These are phyloP conservation scores for Gliomastix tumulicola DNA, from an alignment of 2,329 filamentous ascomycete species.

Conservation along the genomic window DNA sequence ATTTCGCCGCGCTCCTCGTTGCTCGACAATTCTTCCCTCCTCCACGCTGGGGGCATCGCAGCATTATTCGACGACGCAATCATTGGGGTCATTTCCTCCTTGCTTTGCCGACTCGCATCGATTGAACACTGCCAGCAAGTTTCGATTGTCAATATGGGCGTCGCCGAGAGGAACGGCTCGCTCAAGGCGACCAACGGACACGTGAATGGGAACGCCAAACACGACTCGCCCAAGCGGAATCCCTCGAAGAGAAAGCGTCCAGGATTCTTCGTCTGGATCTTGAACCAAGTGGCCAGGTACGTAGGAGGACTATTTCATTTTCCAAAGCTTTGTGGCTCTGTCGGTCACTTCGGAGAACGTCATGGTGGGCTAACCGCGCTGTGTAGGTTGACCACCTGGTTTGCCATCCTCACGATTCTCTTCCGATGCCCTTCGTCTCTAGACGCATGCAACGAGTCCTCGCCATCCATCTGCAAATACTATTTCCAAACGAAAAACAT, in stretches of 20 bases:
- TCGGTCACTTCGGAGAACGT: too few relatives aligned
- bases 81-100: too few relatives aligned
- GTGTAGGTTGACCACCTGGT: constrained; percentile 74
- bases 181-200: constrained; percentile 31
- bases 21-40: too few relatives aligned
- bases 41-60: too few relatives aligned
- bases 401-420: constrained; percentile 70
- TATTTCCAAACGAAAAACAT: constrained; percentile 62
- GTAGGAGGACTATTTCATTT: too few relatives aligned
- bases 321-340: too few relatives aligned
- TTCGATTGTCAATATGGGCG: too few relatives aligned
- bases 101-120: too few relatives aligned
- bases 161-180: constrained; percentile 24
- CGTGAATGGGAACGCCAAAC: constrained; percentile 22
- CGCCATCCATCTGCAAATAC: constrained; percentile 74
- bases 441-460: constrained; percentile 59
- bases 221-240: too few relatives aligned
- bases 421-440: constrained; percentile 74
- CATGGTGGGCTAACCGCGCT: neutral
- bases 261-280: constrained; percentile 25
- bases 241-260: constrained; percentile 14
- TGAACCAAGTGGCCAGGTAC: constrained; percentile 50
- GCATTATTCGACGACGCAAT: too few relatives aligned
- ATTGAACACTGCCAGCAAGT: too few relatives aligned
- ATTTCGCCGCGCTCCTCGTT: too few relatives aligned